Base-by-base conservation (phyloP, 31 red algal species). In the Odonthalia washingtoniensis region DNA sequence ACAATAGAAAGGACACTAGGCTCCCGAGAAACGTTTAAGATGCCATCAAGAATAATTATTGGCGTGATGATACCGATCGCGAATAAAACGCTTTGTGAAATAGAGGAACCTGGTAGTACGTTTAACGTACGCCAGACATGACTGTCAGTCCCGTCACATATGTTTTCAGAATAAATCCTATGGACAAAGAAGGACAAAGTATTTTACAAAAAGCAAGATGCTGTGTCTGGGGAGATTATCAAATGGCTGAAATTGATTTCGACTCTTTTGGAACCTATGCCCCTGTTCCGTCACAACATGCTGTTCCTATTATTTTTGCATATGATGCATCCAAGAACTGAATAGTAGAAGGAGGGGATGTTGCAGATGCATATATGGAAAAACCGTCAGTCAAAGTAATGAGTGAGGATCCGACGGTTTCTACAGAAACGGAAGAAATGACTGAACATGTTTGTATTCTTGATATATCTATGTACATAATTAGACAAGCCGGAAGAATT, bases 141-240 rank as follows among this genome's bases (percentile, higher is more conserved):
- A 3, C 37, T 12, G 43, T 52, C 4, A n/a, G 66, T 4, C 80
- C 53, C 3, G 39, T 68, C 26, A 5, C 17, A 4, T 83, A 12
- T 52, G 62, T 18, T 24, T 83, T 69, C 32, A 2, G 6, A 2
- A 35, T 45, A 2, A 83, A 83, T 12, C 33, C 6, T 39, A 9
- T 77, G 17, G 73, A 46, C 40, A 17, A 24, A 9, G 28, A 44
- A 5, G 37, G 17, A 34, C 36, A 14, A 24, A 5, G 9, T 77
- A 18, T 77, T 14, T 45, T 77, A 14, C 40, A 40, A 5, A 77
- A 77, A 77, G 73, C 73, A 77, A 24, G 73, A 77, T 39, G 32
- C 40, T 24, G 21, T 45, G 36, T 46, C 5, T 37, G 73, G 5
- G 73, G 73, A 12, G 73, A 77, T 26, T 26, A 44, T n/a, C 73